These are phyloP conservation scores for Cryptosporidium bovis DNA, from an alignment of 169 alveolate species.

Conservation along the genomic window DNA sequence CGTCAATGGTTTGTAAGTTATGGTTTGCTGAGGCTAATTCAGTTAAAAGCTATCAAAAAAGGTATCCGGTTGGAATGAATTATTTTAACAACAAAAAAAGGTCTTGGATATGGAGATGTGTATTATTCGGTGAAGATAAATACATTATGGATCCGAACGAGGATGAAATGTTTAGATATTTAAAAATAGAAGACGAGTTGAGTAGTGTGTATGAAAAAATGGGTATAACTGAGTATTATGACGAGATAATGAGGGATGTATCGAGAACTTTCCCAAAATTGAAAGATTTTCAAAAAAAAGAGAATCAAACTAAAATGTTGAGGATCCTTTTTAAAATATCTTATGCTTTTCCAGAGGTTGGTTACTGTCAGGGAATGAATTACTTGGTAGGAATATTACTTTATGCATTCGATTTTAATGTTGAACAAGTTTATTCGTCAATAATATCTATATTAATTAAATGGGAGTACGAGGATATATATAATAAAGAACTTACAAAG, in stretches of 20 bases:
- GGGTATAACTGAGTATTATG: slow-evolving; percentile 4
- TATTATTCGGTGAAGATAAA: slow-evolving; percentile 55
- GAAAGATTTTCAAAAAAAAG: slow-evolving; percentile 11
- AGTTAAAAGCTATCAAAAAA: slow-evolving; percentile 5
- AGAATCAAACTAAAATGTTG: slow-evolving; percentile 44
- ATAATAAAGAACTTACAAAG: slow-evolving; percentile 33
- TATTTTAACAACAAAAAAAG: slow-evolving; percentile 17
- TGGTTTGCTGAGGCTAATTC: slow-evolving; percentile 72
- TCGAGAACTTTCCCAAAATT: slow-evolving; percentile 58
- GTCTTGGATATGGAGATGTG: slow-evolving; percentile 53
- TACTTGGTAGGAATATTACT: slow-evolving; percentile 48
- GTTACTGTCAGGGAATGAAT: slow-evolving; percentile 74
- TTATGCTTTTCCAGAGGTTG: slow-evolving; percentile 49
- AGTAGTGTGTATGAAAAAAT: background rate
- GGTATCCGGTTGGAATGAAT: slow-evolving; percentile 49
- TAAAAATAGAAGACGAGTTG: background rate
- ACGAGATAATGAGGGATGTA: slow-evolving; percentile 45
- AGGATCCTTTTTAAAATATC: slow-evolving; percentile 43
- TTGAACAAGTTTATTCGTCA: slow-evolving; percentile 37
- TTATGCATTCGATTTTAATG: slow-evolving; percentile 39
- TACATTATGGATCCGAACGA: background rate
- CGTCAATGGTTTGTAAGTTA: slow-evolving; percentile 56
- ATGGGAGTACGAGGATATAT: slow-evolving; percentile 65
- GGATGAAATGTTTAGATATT: background rate
- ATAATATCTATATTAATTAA: slow-evolving; percentile 45